These are phyloP conservation scores for Talaromyces sp. DNA, from an alignment of 2,329 filamentous ascomycete genomes.

Conservation along the genomic window DNA sequence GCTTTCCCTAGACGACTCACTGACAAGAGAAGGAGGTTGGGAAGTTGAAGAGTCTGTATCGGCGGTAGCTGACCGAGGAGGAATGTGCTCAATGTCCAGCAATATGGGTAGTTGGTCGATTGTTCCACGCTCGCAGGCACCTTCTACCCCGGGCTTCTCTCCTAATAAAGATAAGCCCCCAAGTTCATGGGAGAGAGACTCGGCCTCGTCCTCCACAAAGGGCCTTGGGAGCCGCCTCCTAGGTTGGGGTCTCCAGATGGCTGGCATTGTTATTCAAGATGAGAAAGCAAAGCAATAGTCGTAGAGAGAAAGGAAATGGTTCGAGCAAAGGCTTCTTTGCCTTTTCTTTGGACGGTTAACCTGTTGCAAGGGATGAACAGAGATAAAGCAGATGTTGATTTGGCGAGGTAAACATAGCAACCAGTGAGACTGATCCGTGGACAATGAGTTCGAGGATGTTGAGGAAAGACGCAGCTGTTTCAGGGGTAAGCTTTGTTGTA, in stretches of 20 bases:
- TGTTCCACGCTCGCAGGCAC: slow-evolving; percentile 33
- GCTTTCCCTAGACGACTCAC: slow-evolving; percentile 26
- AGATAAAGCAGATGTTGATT: slow-evolving; percentile 18
- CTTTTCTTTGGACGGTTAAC: slow-evolving; percentile 17
- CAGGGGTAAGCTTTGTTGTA: not conserved
- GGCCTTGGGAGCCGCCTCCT: slow-evolving; percentile 34
- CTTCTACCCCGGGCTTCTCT: slow-evolving; percentile 30
- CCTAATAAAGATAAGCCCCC: slow-evolving; percentile 27
- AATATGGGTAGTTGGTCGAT: slow-evolving; percentile 45
- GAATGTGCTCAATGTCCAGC: slow-evolving; percentile 26
- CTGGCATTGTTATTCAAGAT: slow-evolving; percentile 19
- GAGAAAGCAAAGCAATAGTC: not conserved
- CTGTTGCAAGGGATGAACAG: slow-evolving; percentile 20
- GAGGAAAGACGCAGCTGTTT: not conserved
- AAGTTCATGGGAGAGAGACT: slow-evolving; percentile 39
- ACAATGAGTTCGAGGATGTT: not conserved
- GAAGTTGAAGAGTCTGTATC: slow-evolving; percentile 16
- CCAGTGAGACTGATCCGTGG: slow-evolving; percentile 20
- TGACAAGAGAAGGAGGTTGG: slow-evolving; percentile 18
- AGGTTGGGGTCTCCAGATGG: slow-evolving; percentile 24
- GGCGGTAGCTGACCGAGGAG: slow-evolving; percentile 16
- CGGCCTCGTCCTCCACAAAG: slow-evolving; percentile 42
- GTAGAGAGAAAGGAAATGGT: not conserved
- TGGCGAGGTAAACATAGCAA: slow-evolving; percentile 21
- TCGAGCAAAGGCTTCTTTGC: slow-evolving; percentile 3